Percentiles rank a stretch among this genome's conserved stretches.
These are phyloP conservation scores for Lepidopterella palustris DNA, from an alignment of 495 filamentous ascomycete species.

Conservation along the genomic window DNA sequence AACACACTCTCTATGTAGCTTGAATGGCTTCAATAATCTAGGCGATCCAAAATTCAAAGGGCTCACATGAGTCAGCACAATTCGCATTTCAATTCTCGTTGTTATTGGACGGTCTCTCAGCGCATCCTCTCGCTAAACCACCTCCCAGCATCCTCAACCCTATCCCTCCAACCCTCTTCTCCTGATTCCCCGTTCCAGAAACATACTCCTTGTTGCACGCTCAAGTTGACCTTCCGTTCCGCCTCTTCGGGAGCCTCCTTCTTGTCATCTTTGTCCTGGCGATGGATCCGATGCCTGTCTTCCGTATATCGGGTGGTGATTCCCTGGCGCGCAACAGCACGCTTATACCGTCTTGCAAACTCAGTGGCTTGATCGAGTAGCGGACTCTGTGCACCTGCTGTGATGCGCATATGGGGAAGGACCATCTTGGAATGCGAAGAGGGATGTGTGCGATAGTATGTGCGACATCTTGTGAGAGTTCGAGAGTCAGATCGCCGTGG, in stretches of 20 bases:
- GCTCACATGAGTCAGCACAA: no score
- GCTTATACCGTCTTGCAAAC: slow-evolving; percentile 10
- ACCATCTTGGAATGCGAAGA: slow-evolving; percentile 10
- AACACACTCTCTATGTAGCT: no score
- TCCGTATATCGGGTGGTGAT: background rate
- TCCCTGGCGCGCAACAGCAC: slow-evolving; percentile 14
- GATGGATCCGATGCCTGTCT: background rate
- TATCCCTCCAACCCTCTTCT: background rate
- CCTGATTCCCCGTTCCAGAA: slow-evolving; percentile 12
- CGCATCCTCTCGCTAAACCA: slow-evolving; percentile 11
- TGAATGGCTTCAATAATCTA: no score
- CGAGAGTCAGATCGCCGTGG: background rate
- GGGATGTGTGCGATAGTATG: slow-evolving; percentile 25
- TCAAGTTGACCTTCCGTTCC: slow-evolving; percentile 8
- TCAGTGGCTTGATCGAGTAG: slow-evolving; percentile 24
- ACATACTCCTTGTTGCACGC: slow-evolving; percentile 3
- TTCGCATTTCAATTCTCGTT: no score
- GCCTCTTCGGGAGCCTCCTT: slow-evolving; percentile 10
- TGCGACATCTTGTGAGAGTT: slow-evolving; percentile 13
- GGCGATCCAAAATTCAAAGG: no score
- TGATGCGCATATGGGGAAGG: slow-evolving; percentile 21
- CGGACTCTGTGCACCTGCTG: slow-evolving; percentile 16
- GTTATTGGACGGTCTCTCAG: background rate
- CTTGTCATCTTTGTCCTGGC: slow-evolving; percentile 13
- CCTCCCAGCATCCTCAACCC: slow-evolving; percentile 10